Evolutionary conservation across 164 flowering plant species (phyloP).

Genomic region (Liriodendron chinense): DNA sequence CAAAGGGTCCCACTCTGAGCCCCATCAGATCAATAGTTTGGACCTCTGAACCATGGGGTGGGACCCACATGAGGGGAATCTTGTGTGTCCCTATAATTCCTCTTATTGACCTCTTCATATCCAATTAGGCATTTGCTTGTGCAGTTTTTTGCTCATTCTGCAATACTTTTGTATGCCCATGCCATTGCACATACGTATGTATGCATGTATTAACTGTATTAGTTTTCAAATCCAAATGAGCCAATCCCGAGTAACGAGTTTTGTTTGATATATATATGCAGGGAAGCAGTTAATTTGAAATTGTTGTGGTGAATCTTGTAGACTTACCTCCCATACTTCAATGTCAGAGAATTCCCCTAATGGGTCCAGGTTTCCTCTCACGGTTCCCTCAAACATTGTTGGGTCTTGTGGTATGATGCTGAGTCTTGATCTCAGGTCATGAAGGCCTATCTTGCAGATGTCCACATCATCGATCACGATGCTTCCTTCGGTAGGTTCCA

Average conservation of each 20-base stretch:
- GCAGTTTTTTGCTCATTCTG: too few species aligned
- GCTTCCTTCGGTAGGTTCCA: conserved; percentile 78
- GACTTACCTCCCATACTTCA: conserved; percentile 78
- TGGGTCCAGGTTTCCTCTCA: conserved; percentile 89
- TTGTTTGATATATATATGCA: neutral
- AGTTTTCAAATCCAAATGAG: neutral
- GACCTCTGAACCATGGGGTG: too few species aligned
- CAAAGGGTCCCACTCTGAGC: too few species aligned
- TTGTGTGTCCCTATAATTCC: too few species aligned
- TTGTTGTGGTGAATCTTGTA: neutral
- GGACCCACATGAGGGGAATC: too few species aligned
- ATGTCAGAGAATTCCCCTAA: conserved; percentile 56
- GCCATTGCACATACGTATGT: too few species aligned
- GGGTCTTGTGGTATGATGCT: conserved; percentile 97
- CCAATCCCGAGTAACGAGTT: neutral
- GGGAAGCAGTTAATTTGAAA: neutral
- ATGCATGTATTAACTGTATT: neutral
- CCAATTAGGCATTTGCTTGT: too few species aligned
- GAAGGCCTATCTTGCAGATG: conserved; percentile 75
- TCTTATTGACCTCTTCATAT: too few species aligned
- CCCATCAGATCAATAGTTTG: too few species aligned
- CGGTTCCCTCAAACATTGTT: conserved; percentile 85
- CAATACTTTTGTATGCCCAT: too few species aligned
- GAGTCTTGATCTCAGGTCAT: conserved; percentile 81
- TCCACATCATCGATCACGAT: conserved; percentile 76